These are phyloP conservation scores for Flaveria trinervia DNA, from an alignment of 129 eudicot species.

Conservation along the genomic window DNA sequence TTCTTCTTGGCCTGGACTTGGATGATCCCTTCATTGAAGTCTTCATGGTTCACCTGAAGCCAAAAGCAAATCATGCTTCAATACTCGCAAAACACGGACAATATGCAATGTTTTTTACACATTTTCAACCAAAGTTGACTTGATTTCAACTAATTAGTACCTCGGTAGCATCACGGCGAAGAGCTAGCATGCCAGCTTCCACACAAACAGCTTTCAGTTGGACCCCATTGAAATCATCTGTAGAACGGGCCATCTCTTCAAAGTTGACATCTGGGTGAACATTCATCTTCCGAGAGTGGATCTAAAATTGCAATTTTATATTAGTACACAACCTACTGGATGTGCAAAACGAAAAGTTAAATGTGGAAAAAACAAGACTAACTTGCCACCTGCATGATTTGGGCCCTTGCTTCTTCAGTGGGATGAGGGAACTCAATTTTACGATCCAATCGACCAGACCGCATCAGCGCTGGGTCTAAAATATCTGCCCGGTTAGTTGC, in stretches of 20 bases:
- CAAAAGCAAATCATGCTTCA: background rate
- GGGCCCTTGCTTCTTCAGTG: conserved; percentile 88
- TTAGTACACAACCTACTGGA: no score
- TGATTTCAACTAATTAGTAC: conserved; percentile 28
- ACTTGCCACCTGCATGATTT: conserved; percentile 65
- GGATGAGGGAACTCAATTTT: conserved; percentile 96
- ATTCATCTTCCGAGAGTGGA: conserved; percentile 85
- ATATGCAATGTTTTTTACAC: no score
- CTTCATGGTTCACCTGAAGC: conserved; percentile 85
- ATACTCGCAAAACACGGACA: background rate
- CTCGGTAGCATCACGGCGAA: conserved; percentile 95
- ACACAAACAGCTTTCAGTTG: conserved; percentile 93
- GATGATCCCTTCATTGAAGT: conserved; percentile 88
- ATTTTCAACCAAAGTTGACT: no score
- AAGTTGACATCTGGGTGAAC: conserved; percentile 91
- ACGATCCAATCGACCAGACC: conserved; percentile 95
- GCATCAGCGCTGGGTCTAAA: conserved; percentile 87
- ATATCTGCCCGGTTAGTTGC: conserved; percentile 95
- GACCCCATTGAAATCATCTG: conserved; percentile 90
- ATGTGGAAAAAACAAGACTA: background rate
- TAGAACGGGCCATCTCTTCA: conserved; percentile 88
- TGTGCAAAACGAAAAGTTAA: no score
- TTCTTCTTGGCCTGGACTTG: conserved; percentile 95
- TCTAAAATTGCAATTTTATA: conserved; percentile 26
- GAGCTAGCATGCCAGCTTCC: conserved; percentile 95